Percentiles rank a stretch among this genome's conserved stretches.
These are phyloP conservation scores for Polyplosphaeria fusca DNA, from an alignment of 495 filamentous ascomycete genomes.

Conservation along the genomic window DNA sequence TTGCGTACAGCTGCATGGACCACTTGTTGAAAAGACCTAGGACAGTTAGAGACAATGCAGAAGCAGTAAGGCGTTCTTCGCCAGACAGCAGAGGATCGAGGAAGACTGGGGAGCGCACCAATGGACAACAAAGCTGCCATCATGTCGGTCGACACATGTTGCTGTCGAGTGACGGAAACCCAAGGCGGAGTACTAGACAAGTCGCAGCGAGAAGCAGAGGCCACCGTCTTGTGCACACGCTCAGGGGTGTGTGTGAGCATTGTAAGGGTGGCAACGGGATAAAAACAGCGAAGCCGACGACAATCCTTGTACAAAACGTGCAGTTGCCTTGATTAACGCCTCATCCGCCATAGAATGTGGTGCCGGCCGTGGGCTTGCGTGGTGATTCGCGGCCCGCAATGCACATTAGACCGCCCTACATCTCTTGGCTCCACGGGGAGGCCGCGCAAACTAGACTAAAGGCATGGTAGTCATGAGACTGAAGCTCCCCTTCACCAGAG, in stretches of 20 bases:
- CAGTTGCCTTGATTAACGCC: constrained; percentile 31
- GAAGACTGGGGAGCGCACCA: constrained; percentile 3
- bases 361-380: background rate
- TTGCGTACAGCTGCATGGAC: constrained; percentile 6
- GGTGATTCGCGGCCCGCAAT: constrained; percentile 27
- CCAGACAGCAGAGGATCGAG: constrained; percentile 1
- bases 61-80: background rate
- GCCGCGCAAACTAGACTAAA: too few relatives aligned
- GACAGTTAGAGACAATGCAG: constrained; percentile 16
- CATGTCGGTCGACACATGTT: constrained; percentile 1
- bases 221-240: constrained; percentile 18
- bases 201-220: constrained; percentile 3
- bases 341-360: constrained; percentile 15
- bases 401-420: constrained; percentile 5
- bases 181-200: constrained; percentile 2
- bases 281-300: constrained; percentile 7
- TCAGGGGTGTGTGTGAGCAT: constrained; percentile 13
- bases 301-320: constrained; percentile 18
- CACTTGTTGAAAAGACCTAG: constrained; percentile 2
- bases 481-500: too few relatives aligned
- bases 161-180: background rate
- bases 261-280: constrained; percentile 4
- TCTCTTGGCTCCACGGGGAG: constrained; percentile 16
- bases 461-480: too few relatives aligned
- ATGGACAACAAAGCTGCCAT: constrained; percentile 6